Base-by-base conservation (phyloP, 2,329 filamentous ascomycete species). In the Cytospora mali region DNA sequence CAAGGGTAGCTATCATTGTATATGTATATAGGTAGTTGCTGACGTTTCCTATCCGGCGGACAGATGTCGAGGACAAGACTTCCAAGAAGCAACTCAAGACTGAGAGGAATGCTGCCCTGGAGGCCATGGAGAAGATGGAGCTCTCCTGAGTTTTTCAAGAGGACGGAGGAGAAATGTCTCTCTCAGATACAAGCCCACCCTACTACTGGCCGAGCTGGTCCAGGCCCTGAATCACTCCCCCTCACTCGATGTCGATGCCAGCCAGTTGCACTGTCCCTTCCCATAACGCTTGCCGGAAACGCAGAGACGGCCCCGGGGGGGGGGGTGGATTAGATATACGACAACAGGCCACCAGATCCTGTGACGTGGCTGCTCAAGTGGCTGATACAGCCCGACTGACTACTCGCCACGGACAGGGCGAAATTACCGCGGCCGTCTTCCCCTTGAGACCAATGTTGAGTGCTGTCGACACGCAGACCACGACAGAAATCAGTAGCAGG, bases 31-130 rank as follows among this genome's bases (percentile, higher is more conserved):
- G n/a, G n/a, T n/a, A n/a, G n/a, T n/a, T n/a, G n/a, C 50, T 60
- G 28, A 60, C 58, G 16, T n/a, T 4, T 16, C 6, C 11, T 18
- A 4, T 4, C 33, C 18, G 10, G 23, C n/a, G 11, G 14, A 51
- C 31, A 65, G 64, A 63, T 18, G 64, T 39, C 25, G 54, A 61
- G 4, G 49, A 42, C 29, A 63, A 61, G 61, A 55, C 27, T 52
- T 60, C 31, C 25, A 65, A 65, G 64, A 65, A 63, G 56, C 60
- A 65, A 25, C 60, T 63, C 56, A 65, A 65, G 64, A 53, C 55
- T 13, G 61, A 65, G 53, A 52, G 61, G 35, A 55, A 58, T 14
- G 64, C 42, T 18, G 61, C 64, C 21, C 46, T 63, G 53, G 64
- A 65, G 16, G 64, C 64, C 5, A 50, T 61, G 35, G 61, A 49